Evolutionary conservation across 768 basidiomycete species (phyloP), one percentile per base, ranked within the genome.

Genomic region (Gymnopilus dilepis): DNA sequence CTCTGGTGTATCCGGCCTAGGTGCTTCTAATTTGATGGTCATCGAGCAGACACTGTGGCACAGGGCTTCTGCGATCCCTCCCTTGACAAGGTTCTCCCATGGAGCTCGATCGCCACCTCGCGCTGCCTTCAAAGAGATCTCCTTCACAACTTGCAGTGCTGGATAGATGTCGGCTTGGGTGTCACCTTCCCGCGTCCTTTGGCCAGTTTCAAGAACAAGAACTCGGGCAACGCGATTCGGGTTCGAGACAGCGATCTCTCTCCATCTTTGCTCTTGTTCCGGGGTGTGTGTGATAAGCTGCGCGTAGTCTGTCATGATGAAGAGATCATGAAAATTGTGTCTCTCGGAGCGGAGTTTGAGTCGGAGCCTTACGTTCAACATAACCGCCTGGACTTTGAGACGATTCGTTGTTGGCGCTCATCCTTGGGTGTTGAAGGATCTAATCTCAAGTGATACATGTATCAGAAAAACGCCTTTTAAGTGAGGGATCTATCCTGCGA

Each of bases 361-460:
- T 50, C 28, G 47, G 13, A 7, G 47, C 24, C n/a, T n/a, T n/a
- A n/a, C n/a, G n/a, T n/a, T n/a, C n/a, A n/a, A n/a, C n/a, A n/a
- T n/a, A n/a, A n/a, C n/a, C n/a, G n/a, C n/a, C n/a, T n/a, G n/a
- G n/a, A n/a, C n/a, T n/a, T n/a, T n/a, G n/a, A n/a, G n/a, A n/a
- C 8, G 40, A 41, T 56, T 24, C 17, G 40, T 40, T 24, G 15
- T 56, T 22, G 24, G 11, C 54, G 22, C 28, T 24, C 31, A 34
- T 38, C 22, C 26, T 31, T 19, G 26, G 13, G 7, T 19, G 43
- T 15, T 38, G 13, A n/a, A 1, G 12, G 13, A 60, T 60, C 52
- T 60, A 48, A 60, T 60, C 59, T 30, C 28, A 40, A 22, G 33
- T 61, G 60, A 61, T 61, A 61, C 57, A 51, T 22, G 57, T 55